Base-by-base conservation (phyloP, 2,329 filamentous ascomycete genomes). In the Mycosphaerella sp. region DNA sequence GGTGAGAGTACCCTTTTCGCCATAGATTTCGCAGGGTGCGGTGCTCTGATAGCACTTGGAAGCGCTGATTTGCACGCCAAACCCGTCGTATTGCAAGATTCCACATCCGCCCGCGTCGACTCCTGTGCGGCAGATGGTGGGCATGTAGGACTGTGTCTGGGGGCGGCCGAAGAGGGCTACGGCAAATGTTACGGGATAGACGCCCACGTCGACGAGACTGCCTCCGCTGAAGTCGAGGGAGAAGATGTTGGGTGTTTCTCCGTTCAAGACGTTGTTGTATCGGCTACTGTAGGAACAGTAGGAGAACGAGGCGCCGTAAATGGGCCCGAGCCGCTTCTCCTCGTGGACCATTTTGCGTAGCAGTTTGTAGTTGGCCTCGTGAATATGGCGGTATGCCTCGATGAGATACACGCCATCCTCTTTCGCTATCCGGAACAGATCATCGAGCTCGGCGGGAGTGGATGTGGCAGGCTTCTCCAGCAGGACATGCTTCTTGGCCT, bases 391-490 rank as follows among this genome's bases (percentile, higher is more conserved):
- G 67, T 70, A 77, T 12, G 76, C 76, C 65, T 78, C 76, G 53
- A 78, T 69, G 11, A 78, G 62, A 56, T 73, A 72, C 8, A 76
- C 68, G 12, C 66, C 64, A 21, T 76, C 69, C 38, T 67, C 62
- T 42, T 72, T 67, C 1, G 75, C 73, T 11, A 72, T 63, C 12
- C 61, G 57, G 64, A 76, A 75, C 10, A 78, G 64, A 29, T 72
- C 66, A 36, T 74, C 69, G 3, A 77, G 67, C 58, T 78, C 73
- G 1, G 62, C 57, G 26, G 67, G 60, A 1, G 71, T 78, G 23
- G 69, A 72, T 26, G 74, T 74, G 0, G 73, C 71, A 4, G 76
- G 76, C 61, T 78, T 78, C 62, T 78, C 76, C n/a, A 78, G 64
- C 31, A 78, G 69, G 55, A 78, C 74, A 60, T 78, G 71, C 59